Base-by-base conservation (phyloP, 2,329 filamentous ascomycete genomes). In the Neonectria magnoliae region DNA sequence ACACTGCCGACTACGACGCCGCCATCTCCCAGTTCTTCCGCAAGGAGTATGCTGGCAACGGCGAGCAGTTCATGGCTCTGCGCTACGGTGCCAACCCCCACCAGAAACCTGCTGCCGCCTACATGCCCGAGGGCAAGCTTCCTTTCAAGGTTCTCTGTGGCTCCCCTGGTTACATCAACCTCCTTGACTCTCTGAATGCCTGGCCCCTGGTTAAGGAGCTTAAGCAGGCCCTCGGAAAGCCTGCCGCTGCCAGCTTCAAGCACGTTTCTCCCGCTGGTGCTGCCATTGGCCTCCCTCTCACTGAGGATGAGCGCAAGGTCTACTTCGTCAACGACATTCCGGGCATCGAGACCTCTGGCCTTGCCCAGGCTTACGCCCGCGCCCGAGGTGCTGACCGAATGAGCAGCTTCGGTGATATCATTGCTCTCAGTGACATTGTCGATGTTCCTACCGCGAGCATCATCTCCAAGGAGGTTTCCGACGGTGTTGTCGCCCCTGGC, bases 161-260 rank as follows among this genome's bases (percentile, higher is more conserved):
- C 57, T 88, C 94, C 9, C 96, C 96, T 8, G 96, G 96, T 58
- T 99, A 98, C 81, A 96, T 99, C 85, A 99, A 99, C 84, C 87
- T 99, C 54, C 88, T 99, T 53, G 96, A 99, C 81, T 93, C 93
- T 55, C 88, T 99, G 73, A 99, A 99, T 81, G 93, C 94, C 73
- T 99, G 96, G 96, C 93, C 93, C 7, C 84, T 99, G 65, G 96
- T 99, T 62, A 97, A 97, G 86, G 96, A 99, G 84, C 88, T 99
- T 75, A 97, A 94, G 85, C 85, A 91, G 73, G 93, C 95, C 22
- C 89, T 98, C 22, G 91, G 91, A 72, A 90, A 91, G 79, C 93
- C 96, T 36, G 96, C 96, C 58, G 96, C 96, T 31, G 95, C 96
- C 68, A 97, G 93, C 79, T 99, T 99, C 90, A 99, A 98, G 89